Evolutionary conservation across 1,284 basidiomycete genomes (phyloP).

Genomic region (Chalciporus sp.): DNA sequence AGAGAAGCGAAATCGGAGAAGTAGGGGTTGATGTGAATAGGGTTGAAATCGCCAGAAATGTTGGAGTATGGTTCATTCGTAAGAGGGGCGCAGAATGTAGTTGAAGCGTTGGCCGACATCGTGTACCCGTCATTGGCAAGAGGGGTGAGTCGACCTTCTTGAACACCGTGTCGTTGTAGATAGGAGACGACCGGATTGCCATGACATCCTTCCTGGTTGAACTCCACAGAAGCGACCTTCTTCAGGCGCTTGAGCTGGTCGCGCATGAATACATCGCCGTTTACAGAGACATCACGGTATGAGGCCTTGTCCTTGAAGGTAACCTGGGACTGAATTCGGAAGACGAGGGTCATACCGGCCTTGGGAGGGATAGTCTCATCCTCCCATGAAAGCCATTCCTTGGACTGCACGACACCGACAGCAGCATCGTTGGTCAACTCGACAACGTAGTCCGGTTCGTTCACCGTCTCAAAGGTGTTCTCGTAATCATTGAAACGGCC

Average conservation of each 20-base stretch:
- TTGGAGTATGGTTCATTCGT: constrained; percentile 96
- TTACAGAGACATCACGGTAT: constrained; percentile 81
- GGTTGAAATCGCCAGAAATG: constrained; percentile 96
- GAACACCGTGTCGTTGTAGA: constrained; percentile 85
- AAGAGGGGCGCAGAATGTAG: constrained; percentile 75
- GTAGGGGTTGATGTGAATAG: constrained; percentile 99
- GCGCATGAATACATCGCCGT: constrained; percentile 84
- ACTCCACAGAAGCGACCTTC: constrained; percentile 88
- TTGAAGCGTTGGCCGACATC: constrained; percentile 61
- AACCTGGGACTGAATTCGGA: constrained; percentile 86
- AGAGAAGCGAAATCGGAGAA: constrained; percentile 94
- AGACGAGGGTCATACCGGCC: constrained; percentile 84
- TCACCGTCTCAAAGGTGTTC: constrained; percentile 93
- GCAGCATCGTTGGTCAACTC: constrained; percentile 76
- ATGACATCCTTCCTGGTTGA: constrained; percentile 82
- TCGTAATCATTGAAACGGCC: constrained; percentile 92
- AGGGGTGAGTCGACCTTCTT: constrained; percentile 76
- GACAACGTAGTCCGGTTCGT: constrained; percentile 89
- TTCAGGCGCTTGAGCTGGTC: constrained; percentile 85
- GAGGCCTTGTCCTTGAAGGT: constrained; percentile 91
- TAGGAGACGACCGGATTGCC: constrained; percentile 96
- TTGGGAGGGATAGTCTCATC: constrained; percentile 79
- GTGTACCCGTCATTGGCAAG: constrained; percentile 88
- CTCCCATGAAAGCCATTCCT: constrained; percentile 98
- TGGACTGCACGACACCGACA: constrained; percentile 90